A percentile compares a stretch with the other conserved stretches of the same genome.
Conservation (phyloP, 768 basidiomycete genomes). For the Polyporus arcularius region DNA sequence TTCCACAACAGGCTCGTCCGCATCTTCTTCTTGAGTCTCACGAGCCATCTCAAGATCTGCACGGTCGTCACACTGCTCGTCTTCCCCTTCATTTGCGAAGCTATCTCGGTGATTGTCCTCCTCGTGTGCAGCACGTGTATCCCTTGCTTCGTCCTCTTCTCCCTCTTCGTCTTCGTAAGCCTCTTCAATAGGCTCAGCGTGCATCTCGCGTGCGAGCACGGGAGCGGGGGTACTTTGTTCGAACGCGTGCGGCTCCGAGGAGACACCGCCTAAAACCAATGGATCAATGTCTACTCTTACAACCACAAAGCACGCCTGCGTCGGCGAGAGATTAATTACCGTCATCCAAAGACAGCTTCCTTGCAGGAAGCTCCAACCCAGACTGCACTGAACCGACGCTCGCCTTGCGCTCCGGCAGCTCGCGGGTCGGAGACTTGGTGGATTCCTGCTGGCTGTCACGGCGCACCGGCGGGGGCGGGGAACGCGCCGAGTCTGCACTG, state of each 20-base stretch:
- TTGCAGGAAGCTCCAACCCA: conserved; percentile 6
- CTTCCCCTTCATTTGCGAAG: not conserved
- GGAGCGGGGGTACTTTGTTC: not conserved
- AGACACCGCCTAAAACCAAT: conserved; percentile 15
- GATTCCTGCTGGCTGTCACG: conserved; percentile 12
- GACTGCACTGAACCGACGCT: conserved; percentile 22
- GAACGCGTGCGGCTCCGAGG: conserved; percentile 2
- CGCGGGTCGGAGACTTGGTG: conserved; percentile 6
- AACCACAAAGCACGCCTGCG: conserved; percentile 4
- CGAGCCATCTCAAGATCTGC: conserved; percentile 8
- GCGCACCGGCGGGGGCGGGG: conserved; percentile 21
- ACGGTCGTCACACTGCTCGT: not conserved
- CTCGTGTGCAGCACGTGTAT: conserved; percentile 16
- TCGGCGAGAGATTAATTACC: conserved; percentile 35
- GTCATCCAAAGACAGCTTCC: conserved; percentile 27
- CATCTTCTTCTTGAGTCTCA: conserved; percentile 19
- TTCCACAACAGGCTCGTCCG: conserved; percentile 16
- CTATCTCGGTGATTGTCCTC: not conserved
- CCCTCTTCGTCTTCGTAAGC: conserved; percentile 8
- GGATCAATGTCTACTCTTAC: conserved; percentile 29
- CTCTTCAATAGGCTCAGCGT: conserved; percentile 18
- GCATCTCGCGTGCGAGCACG: conserved; percentile 14
- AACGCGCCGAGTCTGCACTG: conserved; percentile 21
- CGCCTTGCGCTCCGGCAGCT: conserved; percentile 21
- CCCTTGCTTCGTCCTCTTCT: conserved; percentile 8